These are phyloP conservation scores for Zygoascus biomembranicola DNA, from an alignment of 805 yeast species.

Conservation along the genomic window DNA sequence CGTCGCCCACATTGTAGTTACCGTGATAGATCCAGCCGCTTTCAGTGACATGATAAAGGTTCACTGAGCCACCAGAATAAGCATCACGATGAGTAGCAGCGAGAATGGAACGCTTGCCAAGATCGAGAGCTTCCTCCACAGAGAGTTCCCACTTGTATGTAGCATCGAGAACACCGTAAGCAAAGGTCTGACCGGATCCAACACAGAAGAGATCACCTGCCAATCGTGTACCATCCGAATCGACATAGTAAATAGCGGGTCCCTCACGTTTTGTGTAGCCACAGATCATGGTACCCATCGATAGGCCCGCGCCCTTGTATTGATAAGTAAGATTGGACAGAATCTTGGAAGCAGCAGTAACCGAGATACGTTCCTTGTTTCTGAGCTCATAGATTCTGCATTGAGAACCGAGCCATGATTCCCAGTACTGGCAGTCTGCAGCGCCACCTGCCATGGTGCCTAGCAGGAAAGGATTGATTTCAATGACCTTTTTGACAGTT, in stretches of 20 bases:
- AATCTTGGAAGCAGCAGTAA: slow-evolving; percentile 94
- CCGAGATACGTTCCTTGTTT: slow-evolving; percentile 90
- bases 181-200: slow-evolving; percentile 98
- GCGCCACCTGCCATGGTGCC: slow-evolving; percentile 99
- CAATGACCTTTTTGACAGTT: slow-evolving; percentile 94
- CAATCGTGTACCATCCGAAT: slow-evolving; percentile 92
- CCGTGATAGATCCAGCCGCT: slow-evolving; percentile 95
- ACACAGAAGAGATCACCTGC: slow-evolving; percentile 95
- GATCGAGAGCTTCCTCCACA: slow-evolving; percentile 86
- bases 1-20: slow-evolving; percentile 82
- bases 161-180: slow-evolving; percentile 94
- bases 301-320: slow-evolving; percentile 96
- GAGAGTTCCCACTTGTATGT: slow-evolving; percentile 86
- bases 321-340: slow-evolving; percentile 81
- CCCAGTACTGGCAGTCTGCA: slow-evolving; percentile 99
- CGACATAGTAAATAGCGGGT: slow-evolving; percentile 92
- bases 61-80: slow-evolving; percentile 92
- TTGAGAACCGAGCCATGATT: slow-evolving; percentile 96
- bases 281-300: slow-evolving; percentile 99
- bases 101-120: slow-evolving; percentile 90
- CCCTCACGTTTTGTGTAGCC: slow-evolving; percentile 94
- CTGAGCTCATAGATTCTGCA: slow-evolving; percentile 91
- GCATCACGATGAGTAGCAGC: slow-evolving; percentile 99
- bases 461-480: slow-evolving; percentile 86
- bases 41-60: slow-evolving; percentile 87